Conservation (phyloP, 352 stramenopile genomes). For the Pythium utonaiense region DNA sequence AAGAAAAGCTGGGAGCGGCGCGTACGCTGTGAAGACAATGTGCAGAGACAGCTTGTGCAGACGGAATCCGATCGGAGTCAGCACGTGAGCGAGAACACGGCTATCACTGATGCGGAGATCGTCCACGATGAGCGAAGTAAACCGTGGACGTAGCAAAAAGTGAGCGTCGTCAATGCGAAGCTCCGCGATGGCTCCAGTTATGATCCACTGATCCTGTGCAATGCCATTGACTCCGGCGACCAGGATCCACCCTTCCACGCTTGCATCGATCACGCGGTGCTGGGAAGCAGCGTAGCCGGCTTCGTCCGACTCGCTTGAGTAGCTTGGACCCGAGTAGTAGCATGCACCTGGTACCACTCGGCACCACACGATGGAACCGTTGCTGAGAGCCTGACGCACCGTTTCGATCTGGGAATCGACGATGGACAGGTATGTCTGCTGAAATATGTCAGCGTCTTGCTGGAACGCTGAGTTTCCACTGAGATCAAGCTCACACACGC, state of each 20-base stretch:
- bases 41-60: background rate
- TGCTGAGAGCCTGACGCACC: background rate
- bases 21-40: background rate
- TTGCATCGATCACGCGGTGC: background rate
- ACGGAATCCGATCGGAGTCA: background rate
- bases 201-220: background rate
- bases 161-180: background rate
- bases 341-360: background rate
- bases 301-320: background rate
- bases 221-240: background rate
- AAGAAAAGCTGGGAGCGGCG: background rate
- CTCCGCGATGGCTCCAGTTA: background rate
- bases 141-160: background rate
- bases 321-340: background rate
- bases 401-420: background rate
- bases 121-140: background rate
- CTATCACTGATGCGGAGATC: background rate
- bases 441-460: background rate
- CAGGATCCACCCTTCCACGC: background rate
- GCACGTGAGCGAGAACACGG: background rate
- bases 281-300: background rate
- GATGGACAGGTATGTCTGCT: background rate
- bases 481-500: background rate
- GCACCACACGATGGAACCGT: background rate
- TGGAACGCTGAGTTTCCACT: background rate